Evolutionary conservation across 371 early-diverging fungal species (phyloP).

Genomic region (Actinomortierella wolfii): DNA sequence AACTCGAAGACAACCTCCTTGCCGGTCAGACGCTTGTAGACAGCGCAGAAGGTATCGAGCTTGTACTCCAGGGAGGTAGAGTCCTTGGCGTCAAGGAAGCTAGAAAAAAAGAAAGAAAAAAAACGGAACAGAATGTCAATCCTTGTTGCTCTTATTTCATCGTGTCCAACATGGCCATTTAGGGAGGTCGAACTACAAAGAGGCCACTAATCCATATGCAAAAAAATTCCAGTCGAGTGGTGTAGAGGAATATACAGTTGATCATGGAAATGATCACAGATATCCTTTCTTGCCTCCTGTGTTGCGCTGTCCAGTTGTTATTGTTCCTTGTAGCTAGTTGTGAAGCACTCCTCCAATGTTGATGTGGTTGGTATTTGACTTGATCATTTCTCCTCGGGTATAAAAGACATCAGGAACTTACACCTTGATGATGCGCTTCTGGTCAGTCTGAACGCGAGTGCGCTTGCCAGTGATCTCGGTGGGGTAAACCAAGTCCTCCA

Average conservation of each 20-base stretch:
- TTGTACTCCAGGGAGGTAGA: slow-evolving; percentile 96
- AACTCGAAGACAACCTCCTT: slow-evolving; percentile 98
- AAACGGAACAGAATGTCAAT: slow-evolving; percentile 5
- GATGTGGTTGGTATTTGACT: too few relatives aligned
- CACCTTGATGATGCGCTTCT: slow-evolving; percentile 92
- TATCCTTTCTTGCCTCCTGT: too few relatives aligned
- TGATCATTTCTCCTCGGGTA: not conserved
- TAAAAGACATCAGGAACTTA: too few relatives aligned
- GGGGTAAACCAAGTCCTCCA: slow-evolving; percentile 97
- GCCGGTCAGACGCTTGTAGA: slow-evolving; percentile 95
- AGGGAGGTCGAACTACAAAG: too few relatives aligned
- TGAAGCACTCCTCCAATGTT: too few relatives aligned
- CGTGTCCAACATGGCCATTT: too few relatives aligned
- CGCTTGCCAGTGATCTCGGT: slow-evolving; percentile 98
- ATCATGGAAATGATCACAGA: too few relatives aligned
- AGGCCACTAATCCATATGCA: not conserved
- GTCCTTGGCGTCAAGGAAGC: slow-evolving; percentile 96
- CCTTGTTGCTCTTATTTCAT: not conserved
- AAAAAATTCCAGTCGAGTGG: slow-evolving; percentile 1
- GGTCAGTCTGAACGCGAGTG: slow-evolving; percentile 94
- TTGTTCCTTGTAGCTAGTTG: too few relatives aligned
- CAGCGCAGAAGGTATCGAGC: slow-evolving; percentile 94
- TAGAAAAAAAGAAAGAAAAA: slow-evolving; percentile 26
- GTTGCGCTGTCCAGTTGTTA: too few relatives aligned
- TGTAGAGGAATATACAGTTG: not conserved